Evolutionary conservation across 2,329 filamentous ascomycete genomes (phyloP).

Genomic region (Cadophora luteo-olivacea): DNA sequence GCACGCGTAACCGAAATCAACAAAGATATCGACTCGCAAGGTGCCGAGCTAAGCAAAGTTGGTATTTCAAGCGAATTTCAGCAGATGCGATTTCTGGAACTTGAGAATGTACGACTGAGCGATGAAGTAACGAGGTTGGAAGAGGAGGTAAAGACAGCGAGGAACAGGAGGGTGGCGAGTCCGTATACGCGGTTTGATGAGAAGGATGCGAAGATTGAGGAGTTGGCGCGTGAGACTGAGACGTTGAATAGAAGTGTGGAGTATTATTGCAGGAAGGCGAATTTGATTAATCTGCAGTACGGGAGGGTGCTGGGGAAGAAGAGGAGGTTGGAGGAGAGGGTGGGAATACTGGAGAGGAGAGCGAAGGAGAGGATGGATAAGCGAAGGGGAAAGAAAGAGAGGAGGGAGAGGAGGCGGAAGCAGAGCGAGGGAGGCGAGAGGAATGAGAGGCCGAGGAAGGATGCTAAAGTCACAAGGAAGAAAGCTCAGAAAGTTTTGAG

Average conservation of each 20-base stretch:
- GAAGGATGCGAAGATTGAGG: not conserved
- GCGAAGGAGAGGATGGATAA: not conserved
- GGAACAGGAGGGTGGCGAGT: not conserved
- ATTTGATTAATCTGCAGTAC: not conserved
- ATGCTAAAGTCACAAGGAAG: not conserved
- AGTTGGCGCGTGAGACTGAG: not conserved
- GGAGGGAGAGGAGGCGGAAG: not conserved
- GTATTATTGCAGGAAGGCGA: not conserved
- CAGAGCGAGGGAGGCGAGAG: not conserved
- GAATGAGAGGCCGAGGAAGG: not conserved
- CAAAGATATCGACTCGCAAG: not conserved
- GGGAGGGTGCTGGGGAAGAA: not conserved
- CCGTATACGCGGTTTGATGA: not conserved
- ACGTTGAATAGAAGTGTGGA: not conserved
- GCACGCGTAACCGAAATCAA: not conserved
- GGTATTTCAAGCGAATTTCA: not conserved
- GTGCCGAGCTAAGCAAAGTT: not conserved
- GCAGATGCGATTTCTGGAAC: not conserved
- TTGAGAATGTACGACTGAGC: not conserved
- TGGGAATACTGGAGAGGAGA: not conserved
- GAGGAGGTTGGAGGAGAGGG: not conserved
- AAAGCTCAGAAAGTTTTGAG: not conserved
- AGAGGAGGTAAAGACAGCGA: not conserved
- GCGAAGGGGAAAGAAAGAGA: not conserved
- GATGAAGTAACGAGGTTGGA: not conserved